Percentiles rank a stretch among this genome's conserved stretches.
These are phyloP conservation scores for Arthroderma sp. DNA, from an alignment of 2,329 filamentous ascomycete genomes.

Conservation along the genomic window DNA sequence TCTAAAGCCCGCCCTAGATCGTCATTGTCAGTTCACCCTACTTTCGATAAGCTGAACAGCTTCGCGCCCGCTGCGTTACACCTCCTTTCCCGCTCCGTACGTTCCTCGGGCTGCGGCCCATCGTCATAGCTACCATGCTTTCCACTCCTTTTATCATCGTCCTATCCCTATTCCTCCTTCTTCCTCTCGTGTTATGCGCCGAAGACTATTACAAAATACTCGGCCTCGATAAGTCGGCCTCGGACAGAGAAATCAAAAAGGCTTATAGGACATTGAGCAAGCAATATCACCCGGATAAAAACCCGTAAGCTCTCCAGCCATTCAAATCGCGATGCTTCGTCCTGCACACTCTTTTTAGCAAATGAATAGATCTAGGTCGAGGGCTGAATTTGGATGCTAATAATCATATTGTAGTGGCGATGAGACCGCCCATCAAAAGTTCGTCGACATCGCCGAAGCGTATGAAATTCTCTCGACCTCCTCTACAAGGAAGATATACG, in stretches of 20 bases:
- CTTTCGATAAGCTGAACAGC: no score
- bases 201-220: conserved; percentile 54
- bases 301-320: conserved; percentile 53
- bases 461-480: conserved; percentile 80
- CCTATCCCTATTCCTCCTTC: conserved; percentile 22
- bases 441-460: conserved; percentile 85
- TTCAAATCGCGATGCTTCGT: no score
- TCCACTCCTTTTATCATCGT: conserved; percentile 20
- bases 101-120: neutral
- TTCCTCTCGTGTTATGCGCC: conserved; percentile 27
- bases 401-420: conserved; percentile 49
- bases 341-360: no score
- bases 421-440: conserved; percentile 69
- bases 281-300: conserved; percentile 96
- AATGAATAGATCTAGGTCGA: no score
- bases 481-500: conserved; percentile 77
- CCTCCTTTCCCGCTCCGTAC: neutral
- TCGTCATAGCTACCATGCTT: conserved; percentile 18
- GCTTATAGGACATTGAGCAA: conserved; percentile 88
- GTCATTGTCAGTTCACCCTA: no score
- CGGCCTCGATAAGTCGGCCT: conserved; percentile 63
- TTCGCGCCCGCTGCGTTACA: no score
- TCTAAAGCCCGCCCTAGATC: no score
- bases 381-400: neutral
- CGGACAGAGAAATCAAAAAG: conserved; percentile 79